A percentile compares a stretch with the other conserved stretches of the same genome.
Conservation (phyloP, 2,329 filamentous ascomycete species). For the Torrubiella hemipterigena region DNA sequence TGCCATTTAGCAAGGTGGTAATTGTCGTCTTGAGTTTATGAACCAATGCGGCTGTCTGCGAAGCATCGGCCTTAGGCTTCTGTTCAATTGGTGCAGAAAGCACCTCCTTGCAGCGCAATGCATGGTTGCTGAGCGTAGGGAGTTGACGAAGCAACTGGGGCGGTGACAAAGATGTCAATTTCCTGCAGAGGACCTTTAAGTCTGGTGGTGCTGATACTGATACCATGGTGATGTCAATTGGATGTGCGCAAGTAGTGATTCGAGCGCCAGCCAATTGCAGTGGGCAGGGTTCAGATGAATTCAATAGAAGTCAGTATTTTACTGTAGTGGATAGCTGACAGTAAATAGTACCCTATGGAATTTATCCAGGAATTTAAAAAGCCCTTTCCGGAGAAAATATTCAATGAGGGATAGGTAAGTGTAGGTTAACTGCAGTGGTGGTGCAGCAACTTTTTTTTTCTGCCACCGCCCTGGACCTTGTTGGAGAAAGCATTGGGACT, state of each 20-base stretch:
- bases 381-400: too few relatives aligned
- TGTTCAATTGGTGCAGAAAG: slow-evolving; percentile 53
- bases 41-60: slow-evolving; percentile 57
- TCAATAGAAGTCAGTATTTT: too few relatives aligned
- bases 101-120: slow-evolving; percentile 43
- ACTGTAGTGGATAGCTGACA: too few relatives aligned
- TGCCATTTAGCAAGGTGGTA: slow-evolving; percentile 66
- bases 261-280: background rate
- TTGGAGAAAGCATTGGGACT: too few relatives aligned
- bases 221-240: slow-evolving; percentile 11
- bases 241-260: background rate
- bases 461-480: too few relatives aligned
- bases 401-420: too few relatives aligned
- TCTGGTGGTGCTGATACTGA: slow-evolving; percentile 36
- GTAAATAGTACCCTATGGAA: too few relatives aligned
- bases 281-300: background rate
- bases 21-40: slow-evolving; percentile 75
- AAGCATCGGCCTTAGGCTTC: slow-evolving; percentile 46
- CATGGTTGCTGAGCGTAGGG: slow-evolving; percentile 52
- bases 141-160: slow-evolving; percentile 63
- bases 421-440: too few relatives aligned
- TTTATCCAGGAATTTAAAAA: too few relatives aligned
- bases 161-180: slow-evolving; percentile 59
- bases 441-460: too few relatives aligned
- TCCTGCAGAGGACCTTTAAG: slow-evolving; percentile 53